Base-by-base conservation (phyloP, 2,329 filamentous ascomycete genomes). In the Akanthomyces lecanii region DNA sequence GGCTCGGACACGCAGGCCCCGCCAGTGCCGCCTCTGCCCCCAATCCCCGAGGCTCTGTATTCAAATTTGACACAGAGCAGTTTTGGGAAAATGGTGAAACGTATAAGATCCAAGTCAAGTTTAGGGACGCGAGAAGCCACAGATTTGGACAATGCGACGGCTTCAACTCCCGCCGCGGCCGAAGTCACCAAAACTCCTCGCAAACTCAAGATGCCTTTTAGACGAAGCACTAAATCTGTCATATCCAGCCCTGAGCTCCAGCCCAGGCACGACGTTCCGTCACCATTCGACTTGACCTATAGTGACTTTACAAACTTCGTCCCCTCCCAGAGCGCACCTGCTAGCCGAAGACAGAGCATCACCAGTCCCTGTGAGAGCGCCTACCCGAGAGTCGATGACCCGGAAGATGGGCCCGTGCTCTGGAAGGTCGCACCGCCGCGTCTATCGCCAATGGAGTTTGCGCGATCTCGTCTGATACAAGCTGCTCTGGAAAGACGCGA, bases 381-480 rank as follows among this genome's bases (percentile, higher is more conserved):
- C 1, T 30, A 45, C 23, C 48, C 45, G 10, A 21, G 42, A n/a
- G 38, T 16, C 7, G 18, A 42, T 0, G 28, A 50, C 14, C 4
- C 23, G 10, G 48, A 60, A 30, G 36, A 50, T 4, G 52, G 14
- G 6, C 38, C 36, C 5, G 16, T 50, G n/a, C 25, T 25, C 21
- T 68, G 64, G 51, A 45, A 8, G 18, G 62, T 76, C 23, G 65
- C 56, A 5, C 60, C 65, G 23, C 74, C 75, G 0, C 71, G 75
- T 0, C 55, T 79, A 4, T 77, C 76, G 1, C 74, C 75, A 0
- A 77, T 78, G 75, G 77, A 79, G 50, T 78, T 78, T 54, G 63
- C 70, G 10, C 71, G 77, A 8, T 66, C 71, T 6, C 76, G 74
- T 53, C 68, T 76, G 40, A 63, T 78, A 2, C 72, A 76, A 52